Percentiles rank a stretch among this genome's conserved stretches.
phyloP scores from a whole-genome alignment of 441 rosid genomes.

The Geranium incanum region DNA sequence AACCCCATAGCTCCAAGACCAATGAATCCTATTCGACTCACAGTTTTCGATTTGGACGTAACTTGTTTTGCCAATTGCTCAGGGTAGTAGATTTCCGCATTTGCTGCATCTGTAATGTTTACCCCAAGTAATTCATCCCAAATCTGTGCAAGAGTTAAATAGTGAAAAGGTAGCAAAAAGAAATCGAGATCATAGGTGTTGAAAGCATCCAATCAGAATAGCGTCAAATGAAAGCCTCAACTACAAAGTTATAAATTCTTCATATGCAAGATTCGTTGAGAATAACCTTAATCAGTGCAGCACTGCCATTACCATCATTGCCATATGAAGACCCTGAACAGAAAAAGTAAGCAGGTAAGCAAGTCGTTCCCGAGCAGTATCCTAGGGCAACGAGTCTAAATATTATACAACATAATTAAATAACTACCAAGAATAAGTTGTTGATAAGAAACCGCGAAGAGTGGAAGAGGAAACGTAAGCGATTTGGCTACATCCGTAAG shows the following conservation, averaged over 20 bases:
- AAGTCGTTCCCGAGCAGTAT: constrained; percentile 16
- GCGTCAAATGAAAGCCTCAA: constrained; percentile 13
- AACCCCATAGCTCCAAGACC: constrained; percentile 99
- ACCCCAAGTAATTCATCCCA: constrained; percentile 70
- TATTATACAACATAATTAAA: neutral
- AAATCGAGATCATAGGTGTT: neutral
- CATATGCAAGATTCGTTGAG: constrained; percentile 17
- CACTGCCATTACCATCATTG: constrained; percentile 34
- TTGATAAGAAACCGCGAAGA: constrained; percentile 73
- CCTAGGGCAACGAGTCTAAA: neutral
- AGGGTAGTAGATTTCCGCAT: constrained; percentile 55
- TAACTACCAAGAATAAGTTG: constrained; percentile 71
- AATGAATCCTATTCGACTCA: constrained; percentile 68
- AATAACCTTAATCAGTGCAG: constrained; percentile 58
- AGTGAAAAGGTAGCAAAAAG: constrained; percentile 14
- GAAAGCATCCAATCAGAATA: constrained; percentile 16
- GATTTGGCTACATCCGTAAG: constrained; percentile 66
- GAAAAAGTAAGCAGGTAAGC: constrained; percentile 21
- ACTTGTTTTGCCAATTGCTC: constrained; percentile 58
- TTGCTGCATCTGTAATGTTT: constrained; percentile 57
- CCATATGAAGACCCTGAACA: constrained; percentile 58
- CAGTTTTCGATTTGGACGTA: constrained; percentile 44
- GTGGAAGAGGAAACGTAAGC: constrained; percentile 73
- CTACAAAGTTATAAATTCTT: constrained; percentile 16
- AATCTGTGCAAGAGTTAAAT: constrained; percentile 35